These are phyloP conservation scores for Ophiostoma piceae DNA, from an alignment of 2,329 filamentous ascomycete genomes.

Conservation along the genomic window DNA sequence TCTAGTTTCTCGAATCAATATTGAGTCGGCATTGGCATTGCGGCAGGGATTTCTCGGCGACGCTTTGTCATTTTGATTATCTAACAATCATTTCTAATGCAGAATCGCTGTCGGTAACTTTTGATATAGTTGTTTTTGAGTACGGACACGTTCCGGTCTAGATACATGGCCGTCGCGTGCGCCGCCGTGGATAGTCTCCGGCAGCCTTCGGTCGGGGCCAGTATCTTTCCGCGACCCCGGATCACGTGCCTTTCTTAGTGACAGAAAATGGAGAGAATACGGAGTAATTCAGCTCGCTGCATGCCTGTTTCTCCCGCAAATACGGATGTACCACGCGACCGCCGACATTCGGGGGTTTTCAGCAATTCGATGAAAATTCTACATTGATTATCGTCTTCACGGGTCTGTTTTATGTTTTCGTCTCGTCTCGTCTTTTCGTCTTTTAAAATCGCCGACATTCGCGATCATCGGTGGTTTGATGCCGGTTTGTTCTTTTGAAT, in stretches of 20 bases:
- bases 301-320: background rate
- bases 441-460: background rate
- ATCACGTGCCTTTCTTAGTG: background rate
- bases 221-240: background rate
- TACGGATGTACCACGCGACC: background rate
- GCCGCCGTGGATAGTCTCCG: background rate
- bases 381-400: background rate
- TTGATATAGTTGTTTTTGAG: background rate
- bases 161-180: background rate
- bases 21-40: background rate
- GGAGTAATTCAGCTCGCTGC: too few relatives aligned
- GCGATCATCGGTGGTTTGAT: background rate
- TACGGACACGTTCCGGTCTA: background rate
- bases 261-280: background rate
- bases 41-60: background rate
- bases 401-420: background rate
- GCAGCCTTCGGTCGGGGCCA: background rate
- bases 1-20: background rate
- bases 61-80: background rate
- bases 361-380: background rate
- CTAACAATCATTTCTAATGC: background rate
- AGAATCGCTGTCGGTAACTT: background rate
- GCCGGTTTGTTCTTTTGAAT: too few relatives aligned
- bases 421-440: background rate
- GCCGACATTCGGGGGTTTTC: background rate